These are phyloP conservation scores for Draba incana DNA, from an alignment of 345 rosid species.

Conservation along the genomic window DNA sequence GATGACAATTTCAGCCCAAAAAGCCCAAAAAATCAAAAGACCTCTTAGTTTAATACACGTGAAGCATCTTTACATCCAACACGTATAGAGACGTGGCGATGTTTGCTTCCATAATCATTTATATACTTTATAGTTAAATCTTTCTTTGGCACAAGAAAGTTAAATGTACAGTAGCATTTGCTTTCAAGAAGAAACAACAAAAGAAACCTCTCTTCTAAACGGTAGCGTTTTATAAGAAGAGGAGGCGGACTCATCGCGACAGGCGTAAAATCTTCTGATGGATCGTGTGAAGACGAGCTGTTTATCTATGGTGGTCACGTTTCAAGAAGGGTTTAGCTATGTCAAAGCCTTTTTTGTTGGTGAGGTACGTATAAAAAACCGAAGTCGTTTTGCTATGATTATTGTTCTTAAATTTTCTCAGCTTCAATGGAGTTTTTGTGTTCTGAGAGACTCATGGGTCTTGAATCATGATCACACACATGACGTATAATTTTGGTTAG, in stretches of 20 bases:
- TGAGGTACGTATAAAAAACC: constrained; percentile 33
- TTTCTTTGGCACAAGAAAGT: constrained; percentile 3
- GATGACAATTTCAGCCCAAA: constrained; percentile 10
- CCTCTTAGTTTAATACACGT: constrained; percentile 10
- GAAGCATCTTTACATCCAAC: not conserved
- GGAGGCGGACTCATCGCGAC: not conserved
- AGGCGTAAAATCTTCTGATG: constrained; percentile 32
- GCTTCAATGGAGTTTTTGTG: not conserved
- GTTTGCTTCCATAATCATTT: constrained; percentile 29
- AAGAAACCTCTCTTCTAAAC: not conserved
- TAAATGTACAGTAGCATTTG: not conserved
- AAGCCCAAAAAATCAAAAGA: not conserved
- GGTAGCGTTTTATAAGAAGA: constrained; percentile 12
- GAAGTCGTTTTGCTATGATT: not conserved
- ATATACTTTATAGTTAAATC: not conserved
- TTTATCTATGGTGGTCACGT: constrained; percentile 47
- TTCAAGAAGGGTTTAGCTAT: constrained; percentile 54
- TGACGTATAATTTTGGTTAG: constrained; percentile 7
- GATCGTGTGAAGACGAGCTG: constrained; percentile 46
- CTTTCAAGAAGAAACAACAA: not conserved
- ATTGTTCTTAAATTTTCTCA: not conserved
- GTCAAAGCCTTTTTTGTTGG: constrained; percentile 56
- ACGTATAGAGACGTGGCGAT: constrained; percentile 34
- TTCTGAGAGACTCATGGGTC: not conserved
- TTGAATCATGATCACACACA: constrained; percentile 11